These are phyloP conservation scores for Metschnikowia cubensis DNA, from an alignment of 805 yeast species.

Conservation along the genomic window DNA sequence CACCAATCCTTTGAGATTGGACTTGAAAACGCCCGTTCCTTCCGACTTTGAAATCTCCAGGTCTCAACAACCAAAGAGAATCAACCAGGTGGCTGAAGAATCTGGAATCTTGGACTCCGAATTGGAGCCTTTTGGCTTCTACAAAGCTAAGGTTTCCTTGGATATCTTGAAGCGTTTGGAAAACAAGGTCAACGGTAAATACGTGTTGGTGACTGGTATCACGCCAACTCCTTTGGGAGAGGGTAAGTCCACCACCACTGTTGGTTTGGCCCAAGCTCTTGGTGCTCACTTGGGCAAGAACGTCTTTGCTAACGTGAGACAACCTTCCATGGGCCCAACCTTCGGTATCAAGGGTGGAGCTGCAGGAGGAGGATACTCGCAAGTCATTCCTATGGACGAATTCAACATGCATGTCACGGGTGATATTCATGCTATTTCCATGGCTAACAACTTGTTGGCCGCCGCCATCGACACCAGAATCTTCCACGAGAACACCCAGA, in stretches of 20 bases:
- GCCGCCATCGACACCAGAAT: conserved; percentile 86
- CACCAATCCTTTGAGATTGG: conserved; percentile 54
- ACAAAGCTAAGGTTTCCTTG: conserved; percentile 72
- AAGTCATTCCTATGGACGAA: conserved; percentile 86
- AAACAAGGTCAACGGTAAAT: conserved; percentile 61
- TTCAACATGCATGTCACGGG: conserved; percentile 84
- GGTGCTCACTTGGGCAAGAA: conserved; percentile 70
- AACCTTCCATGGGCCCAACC: conserved; percentile 87
- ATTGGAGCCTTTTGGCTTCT: conserved; percentile 69
- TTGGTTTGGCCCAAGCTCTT: conserved; percentile 76
- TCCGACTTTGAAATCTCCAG: conserved; percentile 77
- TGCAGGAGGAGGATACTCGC: conserved; percentile 87
- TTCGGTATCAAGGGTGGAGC: conserved; percentile 90
- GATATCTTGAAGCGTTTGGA: conserved; percentile 59
- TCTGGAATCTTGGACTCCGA: conserved; percentile 64
- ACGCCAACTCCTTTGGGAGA: conserved; percentile 86
- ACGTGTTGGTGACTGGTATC: conserved; percentile 75
- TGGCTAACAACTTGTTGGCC: conserved; percentile 75
- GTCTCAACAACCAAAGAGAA: conserved; percentile 67
- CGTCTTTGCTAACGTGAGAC: conserved; percentile 78
- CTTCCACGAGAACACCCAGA: conserved; percentile 77
- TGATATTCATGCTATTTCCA: conserved; percentile 80
- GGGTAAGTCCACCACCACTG: conserved; percentile 81
- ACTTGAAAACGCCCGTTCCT: conserved; percentile 65
- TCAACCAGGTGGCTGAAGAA: conserved; percentile 64